phyloP scores from a whole-genome alignment of 225 moss, liverwort and hornwort species.

The Physcomitrium patens region DNA sequence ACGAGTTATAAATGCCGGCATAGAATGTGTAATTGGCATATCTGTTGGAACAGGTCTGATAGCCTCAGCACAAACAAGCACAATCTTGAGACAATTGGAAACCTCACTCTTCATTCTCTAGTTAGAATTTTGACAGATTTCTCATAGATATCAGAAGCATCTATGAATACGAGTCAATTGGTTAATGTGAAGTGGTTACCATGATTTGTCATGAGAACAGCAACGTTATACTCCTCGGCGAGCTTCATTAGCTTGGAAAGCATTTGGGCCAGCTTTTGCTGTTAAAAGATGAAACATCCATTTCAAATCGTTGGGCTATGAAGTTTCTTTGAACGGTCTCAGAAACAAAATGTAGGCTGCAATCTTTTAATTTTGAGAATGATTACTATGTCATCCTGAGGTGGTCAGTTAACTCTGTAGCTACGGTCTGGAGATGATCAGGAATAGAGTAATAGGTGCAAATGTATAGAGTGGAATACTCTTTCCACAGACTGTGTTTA shows the following conservation, averaged over 20 bases:
- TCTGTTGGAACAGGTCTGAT: background rate
- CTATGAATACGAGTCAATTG: background rate
- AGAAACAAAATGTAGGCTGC: background rate
- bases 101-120: background rate
- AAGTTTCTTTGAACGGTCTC: background rate
- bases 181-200: constrained; percentile 41
- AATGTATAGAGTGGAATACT: background rate
- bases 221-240: constrained; percentile 91
- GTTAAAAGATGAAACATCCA: constrained; percentile 20
- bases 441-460: constrained; percentile 3
- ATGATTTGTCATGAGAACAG: constrained; percentile 92
- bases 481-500: background rate
- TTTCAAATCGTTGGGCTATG: constrained; percentile 12
- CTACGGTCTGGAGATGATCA: background rate
- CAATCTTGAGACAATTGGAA: constrained; percentile 5
- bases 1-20: background rate
- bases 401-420: constrained; percentile 14
- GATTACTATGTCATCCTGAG: constrained; percentile 8
- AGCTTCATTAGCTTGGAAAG: constrained; percentile 89
- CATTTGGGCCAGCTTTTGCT: constrained; percentile 98
- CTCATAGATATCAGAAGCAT: background rate
- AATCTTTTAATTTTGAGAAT: background rate
- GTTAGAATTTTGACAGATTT: background rate
- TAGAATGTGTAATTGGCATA: background rate
- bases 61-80: background rate